Conservation (phyloP, 2,329 filamentous ascomycete species). For the Neurospora sp. region DNA sequence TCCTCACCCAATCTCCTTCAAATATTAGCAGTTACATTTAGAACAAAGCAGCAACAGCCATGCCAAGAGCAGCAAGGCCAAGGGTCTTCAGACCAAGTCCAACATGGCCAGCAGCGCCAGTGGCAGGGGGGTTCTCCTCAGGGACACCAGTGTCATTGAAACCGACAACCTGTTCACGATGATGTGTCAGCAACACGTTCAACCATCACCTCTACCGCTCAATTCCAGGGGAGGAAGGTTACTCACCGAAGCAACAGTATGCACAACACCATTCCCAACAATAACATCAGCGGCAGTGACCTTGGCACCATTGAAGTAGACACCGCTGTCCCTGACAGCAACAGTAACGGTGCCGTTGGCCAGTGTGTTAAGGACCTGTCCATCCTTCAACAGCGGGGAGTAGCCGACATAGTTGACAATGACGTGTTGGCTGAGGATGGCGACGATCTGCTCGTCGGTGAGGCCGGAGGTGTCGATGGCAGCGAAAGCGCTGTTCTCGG, state of each 20-base stretch:
- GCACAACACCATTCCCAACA: not conserved
- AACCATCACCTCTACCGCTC: too few species aligned
- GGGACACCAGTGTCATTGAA: not conserved
- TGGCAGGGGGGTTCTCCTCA: not conserved
- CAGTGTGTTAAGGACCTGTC: not conserved
- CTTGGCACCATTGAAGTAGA: not conserved
- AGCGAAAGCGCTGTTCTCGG: not conserved
- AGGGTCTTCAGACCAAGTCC: not conserved
- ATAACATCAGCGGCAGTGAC: not conserved
- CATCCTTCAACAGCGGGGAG: not conserved
- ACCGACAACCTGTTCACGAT: not conserved
- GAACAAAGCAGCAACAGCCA: not conserved
- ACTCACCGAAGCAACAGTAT: not conserved
- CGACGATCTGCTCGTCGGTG: slow-evolving; percentile 11
- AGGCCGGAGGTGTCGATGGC: slow-evolving; percentile 11
- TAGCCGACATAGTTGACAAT: not conserved
- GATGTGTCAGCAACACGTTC: not conserved
- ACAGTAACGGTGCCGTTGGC: not conserved
- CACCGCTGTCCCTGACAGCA: not conserved
- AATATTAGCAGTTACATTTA: not conserved
- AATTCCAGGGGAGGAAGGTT: too few species aligned
- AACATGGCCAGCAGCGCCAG: not conserved
- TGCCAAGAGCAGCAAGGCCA: not conserved
- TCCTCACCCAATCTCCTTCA: not conserved
- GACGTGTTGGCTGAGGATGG: not conserved